phyloP scores from a whole-genome alignment of 225 moss, liverwort and hornwort species.

The Sphagnum tenellum region DNA sequence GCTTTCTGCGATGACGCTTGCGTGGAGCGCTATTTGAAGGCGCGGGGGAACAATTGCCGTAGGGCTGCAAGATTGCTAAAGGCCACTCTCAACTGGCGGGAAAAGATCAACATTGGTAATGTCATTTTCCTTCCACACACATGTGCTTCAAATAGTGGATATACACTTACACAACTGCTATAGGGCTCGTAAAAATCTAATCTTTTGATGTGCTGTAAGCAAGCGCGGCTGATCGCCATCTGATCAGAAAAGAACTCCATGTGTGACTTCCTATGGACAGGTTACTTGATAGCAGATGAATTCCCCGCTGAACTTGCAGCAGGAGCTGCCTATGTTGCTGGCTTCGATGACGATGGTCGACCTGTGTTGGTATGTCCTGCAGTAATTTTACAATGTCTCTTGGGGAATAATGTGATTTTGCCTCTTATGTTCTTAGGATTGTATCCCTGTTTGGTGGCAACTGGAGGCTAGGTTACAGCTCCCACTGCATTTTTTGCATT shows the following conservation, averaged over 20 bases:
- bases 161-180: too few relatives aligned
- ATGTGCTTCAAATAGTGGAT: too few relatives aligned
- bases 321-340: constrained; percentile 88
- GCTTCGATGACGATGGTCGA: constrained; percentile 66
- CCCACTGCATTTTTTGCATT: too few relatives aligned
- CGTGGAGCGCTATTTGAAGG: constrained; percentile 66
- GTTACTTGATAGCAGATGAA: constrained; percentile 88
- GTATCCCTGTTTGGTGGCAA: too few relatives aligned
- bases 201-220: too few relatives aligned
- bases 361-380: constrained; percentile 60
- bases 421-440: too few relatives aligned
- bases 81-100: constrained; percentile 73
- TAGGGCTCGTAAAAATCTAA: too few relatives aligned
- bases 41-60: constrained; percentile 58
- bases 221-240: too few relatives aligned
- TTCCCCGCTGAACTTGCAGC: constrained; percentile 88
- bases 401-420: too few relatives aligned
- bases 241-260: too few relatives aligned
- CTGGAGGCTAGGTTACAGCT: too few relatives aligned
- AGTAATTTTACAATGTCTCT: too few relatives aligned
- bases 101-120: constrained; percentile 81
- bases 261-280: constrained; percentile 14
- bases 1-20: constrained; percentile 78
- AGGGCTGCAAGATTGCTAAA: constrained; percentile 80
- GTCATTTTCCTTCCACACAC: not conserved